A percentile compares a stretch with the other conserved stretches of the same genome.
phyloP scores from a whole-genome alignment of 1,139 yeast genomes.

The Kurtzmaniella quercitrusa region DNA sequence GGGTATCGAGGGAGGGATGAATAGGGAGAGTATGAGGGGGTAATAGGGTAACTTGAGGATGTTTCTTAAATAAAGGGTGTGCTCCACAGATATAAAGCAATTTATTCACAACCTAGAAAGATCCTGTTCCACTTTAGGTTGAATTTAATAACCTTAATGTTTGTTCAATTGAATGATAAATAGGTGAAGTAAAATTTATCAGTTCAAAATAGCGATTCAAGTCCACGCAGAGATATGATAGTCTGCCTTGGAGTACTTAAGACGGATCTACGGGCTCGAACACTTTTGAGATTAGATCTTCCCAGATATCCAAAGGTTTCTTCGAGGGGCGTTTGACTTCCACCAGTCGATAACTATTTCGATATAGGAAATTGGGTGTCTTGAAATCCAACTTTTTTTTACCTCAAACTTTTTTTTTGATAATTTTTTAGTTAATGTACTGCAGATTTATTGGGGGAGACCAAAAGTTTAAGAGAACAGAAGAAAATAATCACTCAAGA shows the following conservation, averaged over 20 bases:
- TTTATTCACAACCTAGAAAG: too few species aligned
- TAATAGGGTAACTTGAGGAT: too few species aligned
- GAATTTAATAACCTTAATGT: too few species aligned
- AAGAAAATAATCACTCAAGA: not conserved
- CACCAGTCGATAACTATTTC: not conserved
- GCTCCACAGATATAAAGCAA: too few species aligned
- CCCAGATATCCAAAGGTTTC: not conserved
- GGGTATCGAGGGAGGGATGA: too few species aligned
- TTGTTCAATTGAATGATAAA: too few species aligned
- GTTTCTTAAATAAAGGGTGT: too few species aligned
- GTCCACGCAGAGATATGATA: too few species aligned
- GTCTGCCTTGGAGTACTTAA: not conserved
- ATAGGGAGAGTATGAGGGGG: too few species aligned
- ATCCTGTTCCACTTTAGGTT: too few species aligned
- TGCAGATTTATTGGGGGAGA: not conserved
- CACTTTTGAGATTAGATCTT: not conserved
- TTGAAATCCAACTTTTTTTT: not conserved
- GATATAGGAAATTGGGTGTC: not conserved
- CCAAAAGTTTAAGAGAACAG: not conserved
- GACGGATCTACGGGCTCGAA: not conserved
- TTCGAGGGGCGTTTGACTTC: not conserved
- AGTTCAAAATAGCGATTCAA: too few species aligned
- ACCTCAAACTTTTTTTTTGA: not conserved
- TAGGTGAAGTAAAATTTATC: too few species aligned
- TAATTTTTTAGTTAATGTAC: not conserved